Evolutionary conservation across 257 asterid genomes (phyloP).

Genomic region (Solanum boliviense): DNA sequence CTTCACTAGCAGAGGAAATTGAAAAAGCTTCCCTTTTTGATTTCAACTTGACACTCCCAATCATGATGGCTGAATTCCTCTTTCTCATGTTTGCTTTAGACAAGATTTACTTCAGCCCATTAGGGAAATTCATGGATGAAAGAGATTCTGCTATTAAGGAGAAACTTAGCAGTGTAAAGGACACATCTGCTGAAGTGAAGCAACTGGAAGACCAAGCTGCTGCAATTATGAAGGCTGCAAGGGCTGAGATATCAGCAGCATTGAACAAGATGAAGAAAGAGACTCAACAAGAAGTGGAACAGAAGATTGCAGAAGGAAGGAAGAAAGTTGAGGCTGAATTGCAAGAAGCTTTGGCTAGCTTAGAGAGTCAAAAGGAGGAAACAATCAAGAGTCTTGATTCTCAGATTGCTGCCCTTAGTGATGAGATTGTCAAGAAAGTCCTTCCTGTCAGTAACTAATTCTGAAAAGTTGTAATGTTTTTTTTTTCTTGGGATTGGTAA

Average conservation of each 20-base stretch:
- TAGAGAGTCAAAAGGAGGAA: conserved; percentile 81
- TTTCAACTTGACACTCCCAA: conserved; percentile 82
- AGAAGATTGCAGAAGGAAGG: conserved; percentile 67
- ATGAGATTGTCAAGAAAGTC: conserved; percentile 87
- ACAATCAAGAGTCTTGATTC: conserved; percentile 68
- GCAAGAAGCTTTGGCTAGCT: conserved; percentile 57
- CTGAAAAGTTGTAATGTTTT: background rate
- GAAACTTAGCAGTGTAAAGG: conserved; percentile 71
- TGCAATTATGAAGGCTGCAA: conserved; percentile 80
- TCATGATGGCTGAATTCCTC: conserved; percentile 58
- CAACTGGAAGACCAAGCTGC: conserved; percentile 74
- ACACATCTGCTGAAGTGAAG: conserved; percentile 80
- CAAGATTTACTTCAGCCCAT: conserved; percentile 73
- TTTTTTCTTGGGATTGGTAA: background rate
- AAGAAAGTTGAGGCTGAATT: conserved; percentile 80
- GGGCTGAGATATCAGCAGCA: conserved; percentile 89
- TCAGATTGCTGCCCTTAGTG: conserved; percentile 69
- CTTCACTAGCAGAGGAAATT: conserved; percentile 62
- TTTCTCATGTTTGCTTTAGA: conserved; percentile 85
- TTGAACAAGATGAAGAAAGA: conserved; percentile 92
- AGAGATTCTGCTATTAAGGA: conserved; percentile 75
- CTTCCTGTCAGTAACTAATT: conserved; percentile 46
- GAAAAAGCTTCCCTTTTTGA: conserved; percentile 83
- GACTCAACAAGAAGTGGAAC: conserved; percentile 76
- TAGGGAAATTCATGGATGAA: conserved; percentile 88